Conservation (phyloP, 2,329 filamentous ascomycete genomes). For the Ophiognomonia clavigignenti-juglandacearum region DNA sequence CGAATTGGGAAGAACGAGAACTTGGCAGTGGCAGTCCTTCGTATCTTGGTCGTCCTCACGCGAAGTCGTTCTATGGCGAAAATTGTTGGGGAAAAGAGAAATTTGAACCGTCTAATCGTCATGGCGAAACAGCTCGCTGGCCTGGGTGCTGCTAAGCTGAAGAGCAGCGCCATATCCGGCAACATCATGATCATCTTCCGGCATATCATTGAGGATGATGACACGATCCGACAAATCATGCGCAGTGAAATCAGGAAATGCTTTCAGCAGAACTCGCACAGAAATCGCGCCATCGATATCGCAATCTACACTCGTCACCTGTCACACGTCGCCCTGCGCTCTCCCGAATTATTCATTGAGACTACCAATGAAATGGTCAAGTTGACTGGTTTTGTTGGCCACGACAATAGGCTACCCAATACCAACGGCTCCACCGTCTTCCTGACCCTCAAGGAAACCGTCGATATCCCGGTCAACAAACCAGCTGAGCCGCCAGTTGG, state of each 20-base stretch:
- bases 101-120: slow-evolving; percentile 83
- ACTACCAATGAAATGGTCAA: slow-evolving; percentile 81
- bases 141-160: slow-evolving; percentile 68
- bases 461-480: not conserved
- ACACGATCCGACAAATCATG: slow-evolving; percentile 88
- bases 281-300: slow-evolving; percentile 60
- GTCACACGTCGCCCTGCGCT: slow-evolving; percentile 73
- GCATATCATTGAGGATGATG: slow-evolving; percentile 91
- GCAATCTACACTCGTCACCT: slow-evolving; percentile 70
- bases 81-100: slow-evolving; percentile 77
- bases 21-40: slow-evolving; percentile 75
- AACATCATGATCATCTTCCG: slow-evolving; percentile 82
- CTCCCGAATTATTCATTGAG: slow-evolving; percentile 81
- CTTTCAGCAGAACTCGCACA: slow-evolving; percentile 58
- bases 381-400: slow-evolving; percentile 52
- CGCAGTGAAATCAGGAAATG: slow-evolving; percentile 77
- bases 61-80: slow-evolving; percentile 71
- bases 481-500: not conserved
- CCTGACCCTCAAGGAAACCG: slow-evolving; percentile 14
- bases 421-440: slow-evolving; percentile 1
- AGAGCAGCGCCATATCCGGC: slow-evolving; percentile 44
- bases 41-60: slow-evolving; percentile 84
- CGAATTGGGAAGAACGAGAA: slow-evolving; percentile 82
- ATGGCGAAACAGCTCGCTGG: slow-evolving; percentile 92
- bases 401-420: slow-evolving; percentile 24